Evolutionary conservation across 2,329 filamentous ascomycete genomes (phyloP).

Genomic region (Ophiostoma tasmaniense): DNA sequence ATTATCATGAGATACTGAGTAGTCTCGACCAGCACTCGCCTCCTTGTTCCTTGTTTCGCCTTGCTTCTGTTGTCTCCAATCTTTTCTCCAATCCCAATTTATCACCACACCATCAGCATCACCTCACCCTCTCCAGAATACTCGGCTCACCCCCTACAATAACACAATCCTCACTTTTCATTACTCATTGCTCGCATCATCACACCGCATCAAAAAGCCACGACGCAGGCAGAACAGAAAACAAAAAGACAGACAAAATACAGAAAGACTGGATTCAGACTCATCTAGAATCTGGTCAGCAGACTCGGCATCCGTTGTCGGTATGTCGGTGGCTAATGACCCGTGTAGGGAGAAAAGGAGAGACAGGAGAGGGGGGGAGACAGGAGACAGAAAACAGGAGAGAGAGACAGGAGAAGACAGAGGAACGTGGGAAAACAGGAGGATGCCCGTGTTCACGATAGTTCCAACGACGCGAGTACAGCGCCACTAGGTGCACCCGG

Average conservation of each 20-base stretch:
- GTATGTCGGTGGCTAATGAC: background rate
- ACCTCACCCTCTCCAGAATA: background rate
- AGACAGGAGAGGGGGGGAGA: background rate
- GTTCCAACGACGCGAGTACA: background rate
- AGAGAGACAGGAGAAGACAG: background rate
- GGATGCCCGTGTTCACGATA: slow-evolving; percentile 7
- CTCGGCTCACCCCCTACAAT: background rate
- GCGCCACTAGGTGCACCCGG: background rate
- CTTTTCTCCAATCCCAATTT: background rate
- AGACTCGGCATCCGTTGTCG: background rate
- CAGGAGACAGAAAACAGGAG: background rate
- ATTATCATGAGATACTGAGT: background rate
- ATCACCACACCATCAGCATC: background rate
- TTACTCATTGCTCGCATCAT: background rate
- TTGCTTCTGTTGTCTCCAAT: background rate
- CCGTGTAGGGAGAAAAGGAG: background rate
- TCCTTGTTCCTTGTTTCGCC: background rate
- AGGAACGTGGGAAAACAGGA: background rate
- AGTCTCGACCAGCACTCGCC: background rate
- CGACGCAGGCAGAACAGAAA: background rate
- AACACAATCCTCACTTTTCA: background rate
- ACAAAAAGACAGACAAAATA: too few species aligned
- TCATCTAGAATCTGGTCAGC: slow-evolving; percentile 4
- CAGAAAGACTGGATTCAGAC: too few species aligned
- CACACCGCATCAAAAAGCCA: slow-evolving; percentile 7